Base-by-base conservation (phyloP, 2,329 filamentous ascomycete genomes). In the Cordyceps pruinosa region DNA sequence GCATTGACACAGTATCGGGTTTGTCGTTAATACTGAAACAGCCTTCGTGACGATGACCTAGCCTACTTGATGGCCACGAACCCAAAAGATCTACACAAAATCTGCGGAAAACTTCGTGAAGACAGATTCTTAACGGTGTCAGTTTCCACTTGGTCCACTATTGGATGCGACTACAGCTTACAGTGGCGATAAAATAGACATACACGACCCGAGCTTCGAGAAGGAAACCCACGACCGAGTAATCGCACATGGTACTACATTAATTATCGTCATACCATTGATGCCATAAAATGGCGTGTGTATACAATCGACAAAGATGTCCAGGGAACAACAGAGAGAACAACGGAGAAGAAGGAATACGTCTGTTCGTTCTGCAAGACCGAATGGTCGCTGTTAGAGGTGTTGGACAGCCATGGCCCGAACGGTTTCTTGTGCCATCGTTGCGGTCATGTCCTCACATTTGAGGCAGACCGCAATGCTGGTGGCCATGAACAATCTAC, bases 241-340 rank as follows among this genome's bases (percentile, higher is more conserved):
- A 91, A 88, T 68, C 84, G 90, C 66, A 96, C 93, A 61, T 99
- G 96, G 79, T 99, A 96, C 76, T 99, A 90, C 73, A 93, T 99
- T 69, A 92, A 97, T 70, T 95, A 95, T 67, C 90, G 94, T 59
- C 88, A 90, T 58, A 90, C 93, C 35, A 90, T 99, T 67, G 94
- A 99, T 73, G 90, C 90, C 49, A 95, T 96, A 74, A 99, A 99
- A 72, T 99, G 89, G 82, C 87, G 90, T 61, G 85, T 96, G 52
- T 92, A 93, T 68, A 87, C 87, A 57, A 84, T 97, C 64, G 91
- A 92, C 63, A 92, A 93, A 69, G 85, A 88, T 56, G 90, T 97
- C 59, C 92, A 97, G 72, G 86, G 87, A 17, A 86, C 90, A 58
- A 89, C 89, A 17, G 85, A 89, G 19, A 87, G 90, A 0, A 87